Percentiles rank a stretch among this genome's conserved stretches.
phyloP scores from a whole-genome alignment of 805 yeast genomes.

The Candida quercuum region DNA sequence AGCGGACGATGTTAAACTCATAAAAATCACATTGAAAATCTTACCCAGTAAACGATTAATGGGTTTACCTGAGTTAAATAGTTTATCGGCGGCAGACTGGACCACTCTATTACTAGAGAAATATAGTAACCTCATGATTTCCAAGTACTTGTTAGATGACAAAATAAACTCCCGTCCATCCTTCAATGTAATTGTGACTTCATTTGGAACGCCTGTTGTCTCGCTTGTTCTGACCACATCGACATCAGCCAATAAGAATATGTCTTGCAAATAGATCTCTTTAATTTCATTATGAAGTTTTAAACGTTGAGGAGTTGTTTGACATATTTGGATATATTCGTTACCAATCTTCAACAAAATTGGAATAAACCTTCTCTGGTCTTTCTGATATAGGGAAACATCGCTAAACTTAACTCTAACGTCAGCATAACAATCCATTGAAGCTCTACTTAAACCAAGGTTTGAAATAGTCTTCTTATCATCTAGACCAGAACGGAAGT shows the following conservation, averaged over 20 bases:
- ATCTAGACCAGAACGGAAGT: slow-evolving; percentile 42
- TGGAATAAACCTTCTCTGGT: slow-evolving; percentile 46
- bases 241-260: slow-evolving; percentile 36
- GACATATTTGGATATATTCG: slow-evolving; percentile 53
- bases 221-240: slow-evolving; percentile 35
- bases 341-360: slow-evolving; percentile 67
- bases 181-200: slow-evolving; percentile 39
- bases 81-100: slow-evolving; percentile 19
- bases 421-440: slow-evolving; percentile 39
- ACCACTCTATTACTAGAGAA: slow-evolving; percentile 55
- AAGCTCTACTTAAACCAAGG: slow-evolving; percentile 37
- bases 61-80: slow-evolving; percentile 17
- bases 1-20: slow-evolving; percentile 59
- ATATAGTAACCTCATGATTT: slow-evolving; percentile 65
- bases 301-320: slow-evolving; percentile 37
- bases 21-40: slow-evolving; percentile 56
- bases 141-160: slow-evolving; percentile 46
- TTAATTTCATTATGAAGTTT: slow-evolving; percentile 32
- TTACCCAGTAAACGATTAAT: slow-evolving; percentile 48
- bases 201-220: slow-evolving; percentile 43
- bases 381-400: slow-evolving; percentile 45
- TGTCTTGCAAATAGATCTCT: slow-evolving; percentile 36
- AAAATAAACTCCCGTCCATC: slow-evolving; percentile 35
- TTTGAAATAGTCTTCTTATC: slow-evolving; percentile 38
- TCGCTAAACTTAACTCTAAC: slow-evolving; percentile 48